A percentile compares a stretch with the other conserved stretches of the same genome.
Evolutionary conservation across 1,139 yeast species (phyloP).

Genomic region (Debaryomyces nepalensis): DNA sequence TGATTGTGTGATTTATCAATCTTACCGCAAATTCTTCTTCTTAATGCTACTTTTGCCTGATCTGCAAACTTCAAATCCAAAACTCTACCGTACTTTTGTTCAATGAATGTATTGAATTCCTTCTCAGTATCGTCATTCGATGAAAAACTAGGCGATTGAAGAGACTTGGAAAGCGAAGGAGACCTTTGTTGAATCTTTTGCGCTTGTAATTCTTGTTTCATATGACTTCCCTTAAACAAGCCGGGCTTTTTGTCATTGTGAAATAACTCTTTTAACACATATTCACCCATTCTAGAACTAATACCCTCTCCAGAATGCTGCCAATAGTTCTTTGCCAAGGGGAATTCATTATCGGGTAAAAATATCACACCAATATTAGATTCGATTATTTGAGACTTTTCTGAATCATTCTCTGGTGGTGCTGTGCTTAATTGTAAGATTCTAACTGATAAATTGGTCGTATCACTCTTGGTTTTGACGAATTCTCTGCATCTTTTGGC

Average conservation of each 20-base stretch:
- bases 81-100: conserved; percentile 89
- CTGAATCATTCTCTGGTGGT: conserved; percentile 63
- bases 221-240: conserved; percentile 20
- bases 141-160: conserved; percentile 25
- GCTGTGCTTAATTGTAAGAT: conserved; percentile 82
- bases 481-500: conserved; percentile 89
- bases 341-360: conserved; percentile 59
- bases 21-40: conserved; percentile 75
- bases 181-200: conserved; percentile 41
- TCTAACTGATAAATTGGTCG: conserved; percentile 46
- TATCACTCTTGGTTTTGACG: conserved; percentile 48
- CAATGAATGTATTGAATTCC: conserved; percentile 74
- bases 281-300: conserved; percentile 88
- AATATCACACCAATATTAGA: conserved; percentile 78
- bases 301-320: conserved; percentile 96
- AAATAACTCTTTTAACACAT: conserved; percentile 67
- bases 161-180: conserved; percentile 34
- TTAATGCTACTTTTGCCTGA: conserved; percentile 75
- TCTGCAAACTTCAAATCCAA: conserved; percentile 75
- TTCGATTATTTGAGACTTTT: conserved; percentile 60
- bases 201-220: conserved; percentile 45
- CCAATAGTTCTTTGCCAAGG: conserved; percentile 87
- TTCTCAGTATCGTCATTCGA: conserved; percentile 42
- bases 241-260: conserved; percentile 25
- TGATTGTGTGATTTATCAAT: conserved; percentile 50